phyloP scores from a whole-genome alignment of 805 yeast genomes.

The Candida stauntonica region DNA sequence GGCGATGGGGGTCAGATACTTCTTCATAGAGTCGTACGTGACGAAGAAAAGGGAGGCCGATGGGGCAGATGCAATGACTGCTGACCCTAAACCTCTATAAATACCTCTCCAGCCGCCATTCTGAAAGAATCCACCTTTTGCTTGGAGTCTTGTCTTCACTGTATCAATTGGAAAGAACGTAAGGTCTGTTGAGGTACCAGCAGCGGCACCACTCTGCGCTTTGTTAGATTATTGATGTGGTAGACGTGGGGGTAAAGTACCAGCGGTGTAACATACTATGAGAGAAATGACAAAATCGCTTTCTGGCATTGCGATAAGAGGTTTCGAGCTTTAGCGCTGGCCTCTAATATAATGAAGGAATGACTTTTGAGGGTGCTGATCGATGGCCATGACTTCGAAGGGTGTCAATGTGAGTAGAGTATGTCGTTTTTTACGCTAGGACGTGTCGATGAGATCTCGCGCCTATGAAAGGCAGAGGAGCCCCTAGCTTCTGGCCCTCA shows the following conservation, averaged over 20 bases:
- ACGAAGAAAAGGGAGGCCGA: slow-evolving; percentile 72
- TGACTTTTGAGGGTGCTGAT: neutral
- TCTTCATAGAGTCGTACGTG: slow-evolving; percentile 77
- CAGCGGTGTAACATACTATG: slow-evolving; percentile 13
- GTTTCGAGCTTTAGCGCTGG: neutral
- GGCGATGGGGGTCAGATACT: slow-evolving; percentile 35
- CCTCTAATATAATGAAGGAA: neutral
- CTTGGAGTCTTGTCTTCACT: slow-evolving; percentile 88
- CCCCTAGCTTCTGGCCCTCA: too few species aligned
- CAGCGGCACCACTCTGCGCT: slow-evolving; percentile 78
- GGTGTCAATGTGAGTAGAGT: too few species aligned
- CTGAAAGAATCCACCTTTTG: slow-evolving; percentile 85
- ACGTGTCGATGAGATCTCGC: too few species aligned
- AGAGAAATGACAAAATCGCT: slow-evolving; percentile 23
- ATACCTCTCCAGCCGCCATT: slow-evolving; percentile 95
- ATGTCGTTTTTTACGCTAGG: too few species aligned
- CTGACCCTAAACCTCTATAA: slow-evolving; percentile 89
- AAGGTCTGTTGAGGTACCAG: slow-evolving; percentile 94
- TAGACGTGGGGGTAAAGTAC: neutral
- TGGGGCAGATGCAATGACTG: slow-evolving; percentile 94
- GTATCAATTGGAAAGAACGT: slow-evolving; percentile 97
- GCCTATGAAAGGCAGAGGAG: too few species aligned
- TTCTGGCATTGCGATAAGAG: slow-evolving; percentile 6
- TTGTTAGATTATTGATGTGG: neutral
- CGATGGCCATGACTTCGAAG: too few species aligned